Percentiles rank a stretch among this genome's conserved stretches.
Conservation (phyloP, 768 basidiomycete species). For the Sporobolomyces phaffii region DNA sequence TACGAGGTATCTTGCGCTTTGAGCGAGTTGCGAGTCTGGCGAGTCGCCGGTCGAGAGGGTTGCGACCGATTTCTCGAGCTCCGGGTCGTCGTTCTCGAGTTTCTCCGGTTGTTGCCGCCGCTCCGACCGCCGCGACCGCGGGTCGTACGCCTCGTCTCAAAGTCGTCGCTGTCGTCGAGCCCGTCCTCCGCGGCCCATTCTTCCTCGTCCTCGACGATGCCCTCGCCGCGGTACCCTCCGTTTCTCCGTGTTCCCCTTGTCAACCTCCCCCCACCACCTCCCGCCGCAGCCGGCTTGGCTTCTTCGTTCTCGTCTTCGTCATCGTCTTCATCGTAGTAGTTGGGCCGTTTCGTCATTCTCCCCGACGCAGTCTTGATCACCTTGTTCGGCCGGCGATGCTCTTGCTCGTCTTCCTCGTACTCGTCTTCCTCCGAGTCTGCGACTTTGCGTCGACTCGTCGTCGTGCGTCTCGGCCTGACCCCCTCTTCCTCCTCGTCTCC, state of each 20-base stretch:
- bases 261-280: neutral
- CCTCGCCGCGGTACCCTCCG: slow-evolving; percentile 8
- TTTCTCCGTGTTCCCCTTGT: neutral
- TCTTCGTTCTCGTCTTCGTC: slow-evolving; percentile 9
- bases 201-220: slow-evolving; percentile 19
- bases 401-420: neutral
- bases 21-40: slow-evolving; percentile 19
- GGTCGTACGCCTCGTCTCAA: neutral
- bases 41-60: neutral
- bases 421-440: neutral
- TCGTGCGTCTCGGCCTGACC: neutral
- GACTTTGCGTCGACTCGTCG: neutral
- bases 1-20: slow-evolving; percentile 13
- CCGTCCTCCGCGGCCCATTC: slow-evolving; percentile 19
- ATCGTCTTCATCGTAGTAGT: slow-evolving; percentile 17
- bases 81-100: neutral
- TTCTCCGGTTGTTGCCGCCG: neutral
- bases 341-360: slow-evolving; percentile 8
- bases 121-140: neutral
- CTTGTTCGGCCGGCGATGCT: neutral
- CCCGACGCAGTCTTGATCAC: slow-evolving; percentile 20
- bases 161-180: slow-evolving; percentile 7
- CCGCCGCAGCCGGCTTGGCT: neutral
- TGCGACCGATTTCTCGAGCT: neutral
- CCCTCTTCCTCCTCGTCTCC: slow-evolving; percentile 9